Conservation (phyloP, 305 asterid genomes). For the Solanum hybrid region DNA sequence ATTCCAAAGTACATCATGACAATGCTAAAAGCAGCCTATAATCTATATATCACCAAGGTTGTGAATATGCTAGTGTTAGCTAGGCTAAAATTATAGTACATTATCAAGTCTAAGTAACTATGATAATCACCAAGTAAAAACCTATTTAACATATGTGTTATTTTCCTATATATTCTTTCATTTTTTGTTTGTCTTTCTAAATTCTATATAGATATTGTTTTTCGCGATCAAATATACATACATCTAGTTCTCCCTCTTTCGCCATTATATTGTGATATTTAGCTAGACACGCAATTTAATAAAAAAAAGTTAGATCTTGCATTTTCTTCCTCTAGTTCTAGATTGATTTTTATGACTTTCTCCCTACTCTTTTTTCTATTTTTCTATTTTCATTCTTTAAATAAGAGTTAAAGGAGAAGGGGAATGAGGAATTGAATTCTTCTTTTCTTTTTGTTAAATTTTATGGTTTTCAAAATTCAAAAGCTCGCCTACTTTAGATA, state of each 20-base stretch:
- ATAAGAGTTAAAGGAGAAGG: background rate
- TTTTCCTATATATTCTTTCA: background rate
- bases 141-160: background rate
- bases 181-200: background rate
- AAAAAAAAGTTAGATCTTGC: background rate
- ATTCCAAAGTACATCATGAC: slow-evolving; percentile 23
- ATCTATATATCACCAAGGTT: background rate
- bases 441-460: background rate
- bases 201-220: background rate
- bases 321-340: background rate
- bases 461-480: background rate
- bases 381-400: background rate
- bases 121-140: background rate
- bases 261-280: background rate
- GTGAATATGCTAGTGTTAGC: background rate
- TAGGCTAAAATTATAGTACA: background rate
- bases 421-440: background rate
- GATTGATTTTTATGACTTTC: background rate
- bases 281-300: background rate
- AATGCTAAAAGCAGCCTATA: slow-evolving; percentile 7
- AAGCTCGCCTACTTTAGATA: background rate
- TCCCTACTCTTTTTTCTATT: background rate
- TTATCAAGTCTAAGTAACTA: background rate
- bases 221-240: background rate
- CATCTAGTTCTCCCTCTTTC: background rate